Base-by-base conservation (phyloP, 1,284 basidiomycete species). In the Gastroboletus turbinatus region DNA sequence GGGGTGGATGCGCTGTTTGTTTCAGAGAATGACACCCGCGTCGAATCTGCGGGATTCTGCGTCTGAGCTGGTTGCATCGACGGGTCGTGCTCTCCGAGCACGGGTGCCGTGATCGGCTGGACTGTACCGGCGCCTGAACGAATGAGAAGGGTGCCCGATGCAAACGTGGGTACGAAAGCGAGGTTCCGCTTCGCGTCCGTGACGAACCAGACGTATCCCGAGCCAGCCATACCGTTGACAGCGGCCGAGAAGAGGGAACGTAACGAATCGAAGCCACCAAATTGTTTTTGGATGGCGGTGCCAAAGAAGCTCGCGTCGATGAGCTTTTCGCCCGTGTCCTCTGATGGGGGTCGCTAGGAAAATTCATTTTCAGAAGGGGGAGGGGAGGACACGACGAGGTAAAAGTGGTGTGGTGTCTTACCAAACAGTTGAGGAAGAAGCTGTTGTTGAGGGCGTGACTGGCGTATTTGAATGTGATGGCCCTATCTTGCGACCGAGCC, bases 391-490 rank as follows among this genome's bases (percentile, higher is more conserved):
- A 7, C 5, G 33, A 16, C 1, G 8, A 4, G 1, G 7, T 14
- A 2, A 19, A 10, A 17, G 53, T 21, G 23, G 29, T 7, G 35
- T 40, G 43, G n/a, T 23, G 82, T 92, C 58, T 72, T 72, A 96
- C 92, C 45, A 99, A 78, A 55, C 80, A 81, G 64, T 90, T 83
- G 29, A 99, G 82, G 81, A 98, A 99, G 81, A 94, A 99, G 66
- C 87, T 88, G 73, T 98, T 98, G 78, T 99, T 99, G 60, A 98
- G 78, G 13, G 96, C 93, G 51, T 94, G 83, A 60, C 90, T 90
- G 3, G 95, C 94, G 67, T 96, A 94, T 76, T 94, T 97, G 77
- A 96, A 98, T 36, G 87, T 85, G 46, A 96, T 76, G 4, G 86
- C 81, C 58, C 84, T 76, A 36, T 81, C 77, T 40, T 83, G 82